phyloP scores from a whole-genome alignment of 139 green algal genomes.

The Chlorella sorokiniana region DNA sequence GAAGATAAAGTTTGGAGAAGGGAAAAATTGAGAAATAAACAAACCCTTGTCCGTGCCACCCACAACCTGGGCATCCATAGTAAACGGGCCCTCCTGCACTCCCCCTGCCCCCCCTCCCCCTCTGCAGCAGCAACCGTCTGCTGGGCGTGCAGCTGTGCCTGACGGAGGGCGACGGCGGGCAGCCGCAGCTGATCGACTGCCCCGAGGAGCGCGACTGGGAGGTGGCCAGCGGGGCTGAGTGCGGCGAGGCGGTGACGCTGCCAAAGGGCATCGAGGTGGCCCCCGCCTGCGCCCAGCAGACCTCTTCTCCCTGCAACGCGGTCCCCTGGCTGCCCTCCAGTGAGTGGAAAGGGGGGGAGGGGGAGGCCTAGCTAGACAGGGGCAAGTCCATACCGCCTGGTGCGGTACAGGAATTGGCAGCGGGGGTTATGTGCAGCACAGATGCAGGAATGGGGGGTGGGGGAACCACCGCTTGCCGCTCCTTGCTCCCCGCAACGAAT shows the following conservation, averaged over 20 bases:
- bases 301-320: conserved; percentile 10
- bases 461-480: no score
- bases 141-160: conserved; percentile 16
- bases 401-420: neutral
- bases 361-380: no score
- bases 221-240: neutral
- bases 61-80: no score
- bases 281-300: neutral
- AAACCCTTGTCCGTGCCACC: no score
- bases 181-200: neutral
- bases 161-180: no score
- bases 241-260: neutral
- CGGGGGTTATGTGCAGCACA: no score
- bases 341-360: no score
- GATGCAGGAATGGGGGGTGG: no score
- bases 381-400: no score
- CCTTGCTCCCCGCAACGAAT: neutral
- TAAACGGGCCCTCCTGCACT: no score
- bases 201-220: neutral
- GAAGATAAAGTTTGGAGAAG: no score
- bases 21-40: no score
- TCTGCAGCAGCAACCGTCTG: neutral
- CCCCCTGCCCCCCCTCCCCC: neutral
- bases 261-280: conserved; percentile 9
- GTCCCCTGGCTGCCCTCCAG: conserved; percentile 16